Base-by-base conservation (phyloP, 2,329 filamentous ascomycete species). In the Rhexocercosporidium sp. region DNA sequence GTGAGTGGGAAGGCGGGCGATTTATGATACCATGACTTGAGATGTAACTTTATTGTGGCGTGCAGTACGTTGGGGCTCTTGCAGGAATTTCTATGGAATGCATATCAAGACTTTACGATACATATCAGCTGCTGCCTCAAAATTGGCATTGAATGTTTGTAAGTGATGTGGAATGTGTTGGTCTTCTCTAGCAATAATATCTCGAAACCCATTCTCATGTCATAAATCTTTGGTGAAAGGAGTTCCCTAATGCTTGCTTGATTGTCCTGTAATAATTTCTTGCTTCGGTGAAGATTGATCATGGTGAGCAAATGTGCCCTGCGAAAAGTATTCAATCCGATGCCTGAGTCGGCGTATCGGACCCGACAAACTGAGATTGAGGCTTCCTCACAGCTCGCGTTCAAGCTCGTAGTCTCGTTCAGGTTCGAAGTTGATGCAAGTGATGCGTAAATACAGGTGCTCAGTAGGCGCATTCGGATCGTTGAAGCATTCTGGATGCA, bases 41-140 rank as follows among this genome's bases (percentile, higher is more conserved):
- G 18, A 11, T 37, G 51, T 37, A 56, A 71, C 72, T 44, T 44
- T 44, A 20, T 44, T 14, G 1, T 3, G 16, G 14, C n/a, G n/a
- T n/a, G n/a, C n/a, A 44, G 4, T n/a, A n/a, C 14, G 41, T 44
- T 44, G 41, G n/a, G 8, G n/a, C n/a, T n/a, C n/a, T 44, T 44
- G 4, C 5, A n/a, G n/a, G 14, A 6, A 5, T 18, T 18, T 9
- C 16, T 44, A 18, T 5, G 14, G 16, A n/a, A 44, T 18, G 8
- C 12, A 11, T 11, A 37, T 37, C 8, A 37, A 37, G 34, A 37
- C 8, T 37, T 37, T 37, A 37, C 12, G 34, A 37, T 37, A 11
- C 29, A 4, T 11, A 37, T 7, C 12, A 37, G 12, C 2, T 37
- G 34, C 34, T 37, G 12, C 34, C 9, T 37, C 4, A 9, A 5